Evolutionary conservation across 176 grass and related monocot genomes (phyloP).

Genomic region (Phoenix roebelenii): DNA sequence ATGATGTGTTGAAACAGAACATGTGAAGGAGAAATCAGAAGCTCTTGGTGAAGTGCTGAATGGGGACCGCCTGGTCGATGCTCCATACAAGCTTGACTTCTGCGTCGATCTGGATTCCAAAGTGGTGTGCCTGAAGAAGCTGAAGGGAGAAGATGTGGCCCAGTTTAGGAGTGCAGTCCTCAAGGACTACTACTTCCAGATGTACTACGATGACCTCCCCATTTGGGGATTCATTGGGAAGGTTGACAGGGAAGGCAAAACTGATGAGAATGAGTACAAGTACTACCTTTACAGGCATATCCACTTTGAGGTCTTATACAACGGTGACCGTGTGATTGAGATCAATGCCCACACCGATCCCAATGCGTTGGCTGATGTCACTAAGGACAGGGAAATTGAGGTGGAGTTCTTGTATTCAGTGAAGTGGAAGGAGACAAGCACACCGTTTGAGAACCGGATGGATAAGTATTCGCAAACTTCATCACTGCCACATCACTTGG

Average conservation of each 20-base stretch:
- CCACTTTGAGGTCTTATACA: not conserved
- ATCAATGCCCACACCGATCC: not conserved
- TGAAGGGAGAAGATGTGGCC: slow-evolving; percentile 2
- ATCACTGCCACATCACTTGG: not conserved
- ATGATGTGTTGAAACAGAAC: not conserved
- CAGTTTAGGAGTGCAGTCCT: slow-evolving; percentile 4
- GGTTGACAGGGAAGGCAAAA: not conserved
- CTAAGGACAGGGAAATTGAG: not conserved
- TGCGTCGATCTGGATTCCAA: not conserved
- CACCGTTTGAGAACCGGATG: not conserved
- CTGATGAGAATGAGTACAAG: not conserved
- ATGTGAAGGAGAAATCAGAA: not conserved
- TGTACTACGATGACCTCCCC: slow-evolving; percentile 6
- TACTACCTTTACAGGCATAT: slow-evolving; percentile 7
- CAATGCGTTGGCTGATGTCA: not conserved
- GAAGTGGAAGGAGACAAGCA: slow-evolving; percentile 2
- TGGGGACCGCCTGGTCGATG: slow-evolving; percentile 4
- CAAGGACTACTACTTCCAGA: slow-evolving; percentile 9
- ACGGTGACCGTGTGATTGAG: slow-evolving; percentile 1
- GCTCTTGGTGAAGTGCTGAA: slow-evolving; percentile 6
- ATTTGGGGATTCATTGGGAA: slow-evolving; percentile 12
- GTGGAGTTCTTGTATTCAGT: slow-evolving; percentile 9
- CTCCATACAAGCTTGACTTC: slow-evolving; percentile 4
- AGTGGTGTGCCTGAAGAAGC: not conserved
- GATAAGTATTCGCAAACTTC: not conserved